Evolutionary conservation across 805 yeast species (phyloP).

Genomic region (Starmerella kuoi): DNA sequence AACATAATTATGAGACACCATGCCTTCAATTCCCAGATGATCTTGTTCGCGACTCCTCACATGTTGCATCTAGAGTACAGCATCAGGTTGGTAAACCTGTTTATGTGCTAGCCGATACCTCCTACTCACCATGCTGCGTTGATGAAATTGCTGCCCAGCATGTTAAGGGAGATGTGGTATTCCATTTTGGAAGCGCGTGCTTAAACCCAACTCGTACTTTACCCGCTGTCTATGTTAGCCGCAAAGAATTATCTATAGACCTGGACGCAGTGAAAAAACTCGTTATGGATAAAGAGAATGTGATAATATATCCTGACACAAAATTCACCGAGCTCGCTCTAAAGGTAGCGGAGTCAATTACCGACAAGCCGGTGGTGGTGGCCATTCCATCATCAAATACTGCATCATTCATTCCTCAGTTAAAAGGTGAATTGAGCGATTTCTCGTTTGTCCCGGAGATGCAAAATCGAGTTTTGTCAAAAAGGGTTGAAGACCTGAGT

Average conservation of each 20-base stretch:
- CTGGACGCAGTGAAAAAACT: constrained; percentile 29
- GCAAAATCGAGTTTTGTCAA: constrained; percentile 16
- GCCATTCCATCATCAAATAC: constrained; percentile 18
- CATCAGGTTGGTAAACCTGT: constrained; percentile 28
- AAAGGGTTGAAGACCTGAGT: not conserved
- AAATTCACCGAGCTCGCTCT: constrained; percentile 41
- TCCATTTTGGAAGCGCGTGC: constrained; percentile 94
- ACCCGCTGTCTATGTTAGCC: constrained; percentile 70
- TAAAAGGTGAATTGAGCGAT: not conserved
- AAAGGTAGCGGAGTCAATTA: constrained; percentile 20
- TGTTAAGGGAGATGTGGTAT: constrained; percentile 68
- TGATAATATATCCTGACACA: constrained; percentile 57
- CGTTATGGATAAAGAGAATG: not conserved
- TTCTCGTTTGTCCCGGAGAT: not conserved
- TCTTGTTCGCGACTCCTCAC: constrained; percentile 64
- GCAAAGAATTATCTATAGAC: constrained; percentile 37
- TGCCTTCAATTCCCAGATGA: constrained; percentile 88
- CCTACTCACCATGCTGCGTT: constrained; percentile 88
- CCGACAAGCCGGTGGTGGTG: constrained; percentile 27
- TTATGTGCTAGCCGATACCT: constrained; percentile 89
- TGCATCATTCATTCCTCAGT: constrained; percentile 17
- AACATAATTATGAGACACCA: constrained; percentile 37
- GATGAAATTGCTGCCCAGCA: constrained; percentile 97
- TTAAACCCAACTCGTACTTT: constrained; percentile 61
- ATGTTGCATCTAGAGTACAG: constrained; percentile 37